Conservation (phyloP, 2,329 filamentous ascomycete genomes). For the Venturia oleaginea region DNA sequence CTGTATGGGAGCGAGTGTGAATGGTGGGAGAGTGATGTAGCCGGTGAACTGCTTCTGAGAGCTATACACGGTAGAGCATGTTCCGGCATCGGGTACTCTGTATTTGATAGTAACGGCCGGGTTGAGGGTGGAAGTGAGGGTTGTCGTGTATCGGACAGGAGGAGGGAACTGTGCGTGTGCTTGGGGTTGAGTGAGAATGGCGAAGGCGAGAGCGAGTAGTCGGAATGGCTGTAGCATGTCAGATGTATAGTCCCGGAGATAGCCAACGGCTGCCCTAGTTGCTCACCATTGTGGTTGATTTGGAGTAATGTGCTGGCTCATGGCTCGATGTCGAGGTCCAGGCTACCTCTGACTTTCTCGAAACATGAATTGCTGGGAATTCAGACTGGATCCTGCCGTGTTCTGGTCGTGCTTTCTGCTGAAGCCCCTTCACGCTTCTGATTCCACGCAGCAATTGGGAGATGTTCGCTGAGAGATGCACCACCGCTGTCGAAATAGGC, state of each 20-base stretch:
- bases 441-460: background rate
- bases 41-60: conserved; percentile 62
- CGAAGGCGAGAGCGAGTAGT: conserved; percentile 12
- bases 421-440: background rate
- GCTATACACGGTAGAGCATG: conserved; percentile 55
- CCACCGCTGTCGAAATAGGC: background rate
- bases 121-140: conserved; percentile 54
- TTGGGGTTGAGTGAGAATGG: background rate
- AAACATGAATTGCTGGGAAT: background rate
- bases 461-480: background rate
- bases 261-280: background rate
- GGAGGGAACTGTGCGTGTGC: conserved; percentile 31
- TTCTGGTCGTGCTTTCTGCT: background rate
- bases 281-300: background rate
- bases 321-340: background rate
- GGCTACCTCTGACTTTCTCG: background rate
- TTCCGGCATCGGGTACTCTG: conserved; percentile 50
- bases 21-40: conserved; percentile 55
- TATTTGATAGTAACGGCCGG: conserved; percentile 58
- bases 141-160: conserved; percentile 36
- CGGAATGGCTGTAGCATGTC: conserved; percentile 9
- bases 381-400: background rate
- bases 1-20: conserved; percentile 35
- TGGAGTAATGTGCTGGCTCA: background rate
- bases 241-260: background rate